Conservation (phyloP, 345 rosid species). For the Euphorbia lathyris region DNA sequence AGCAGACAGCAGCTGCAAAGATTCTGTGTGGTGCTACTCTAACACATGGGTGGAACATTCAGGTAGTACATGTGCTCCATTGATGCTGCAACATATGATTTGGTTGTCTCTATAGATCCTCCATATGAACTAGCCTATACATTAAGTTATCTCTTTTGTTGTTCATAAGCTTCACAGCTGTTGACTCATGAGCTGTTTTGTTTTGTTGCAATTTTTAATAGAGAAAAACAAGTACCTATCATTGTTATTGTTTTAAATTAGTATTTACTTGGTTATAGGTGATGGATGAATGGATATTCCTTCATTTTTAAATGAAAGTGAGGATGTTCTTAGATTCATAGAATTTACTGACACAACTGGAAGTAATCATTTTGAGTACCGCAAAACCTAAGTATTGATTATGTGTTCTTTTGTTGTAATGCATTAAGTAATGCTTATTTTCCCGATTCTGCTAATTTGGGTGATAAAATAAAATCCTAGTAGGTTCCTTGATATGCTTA, state of each 20-base stretch:
- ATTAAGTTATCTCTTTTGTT: not conserved
- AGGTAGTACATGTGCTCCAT: constrained; percentile 35
- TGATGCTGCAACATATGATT: constrained; percentile 2
- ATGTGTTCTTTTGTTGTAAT: not conserved
- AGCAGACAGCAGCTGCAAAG: constrained; percentile 55
- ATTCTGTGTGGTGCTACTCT: constrained; percentile 69
- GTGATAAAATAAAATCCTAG: not conserved
- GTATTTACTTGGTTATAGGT: not conserved
- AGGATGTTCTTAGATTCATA: not conserved
- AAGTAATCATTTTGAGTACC: too few relatives aligned
- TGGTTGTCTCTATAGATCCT: constrained; percentile 6
- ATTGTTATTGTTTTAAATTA: not conserved
- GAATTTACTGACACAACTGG: too few relatives aligned
- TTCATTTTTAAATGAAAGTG: not conserved
- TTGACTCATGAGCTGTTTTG: not conserved
- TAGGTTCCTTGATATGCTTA: not conserved
- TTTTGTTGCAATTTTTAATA: not conserved
- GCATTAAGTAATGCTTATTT: not conserved
- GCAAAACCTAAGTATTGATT: not conserved
- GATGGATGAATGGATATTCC: not conserved
- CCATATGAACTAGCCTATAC: not conserved
- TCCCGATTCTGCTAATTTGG: not conserved
- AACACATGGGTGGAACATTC: constrained; percentile 64
- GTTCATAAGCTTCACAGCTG: not conserved
- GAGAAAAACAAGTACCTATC: not conserved